Evolutionary conservation across 305 asterid genomes (phyloP), one percentile per base, ranked within the genome.

Genomic region (Petunia hybrid): DNA sequence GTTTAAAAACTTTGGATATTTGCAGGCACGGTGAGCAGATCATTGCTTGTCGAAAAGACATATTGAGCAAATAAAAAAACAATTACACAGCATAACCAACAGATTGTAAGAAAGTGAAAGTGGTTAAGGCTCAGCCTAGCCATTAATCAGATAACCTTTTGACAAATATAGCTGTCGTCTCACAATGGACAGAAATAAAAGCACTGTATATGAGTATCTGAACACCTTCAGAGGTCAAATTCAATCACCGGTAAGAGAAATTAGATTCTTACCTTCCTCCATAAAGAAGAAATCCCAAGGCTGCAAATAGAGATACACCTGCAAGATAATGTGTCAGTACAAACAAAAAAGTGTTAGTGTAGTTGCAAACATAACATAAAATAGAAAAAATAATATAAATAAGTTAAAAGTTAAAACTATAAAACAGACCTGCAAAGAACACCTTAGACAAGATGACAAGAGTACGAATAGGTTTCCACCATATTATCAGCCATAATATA

Each of bases 251-350:
- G 42, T 14, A 51, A 53, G 10, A 59, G 45, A 59, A 53, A 79
- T 46, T 59, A 64, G 31, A 66, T 51, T 8, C 55, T 61, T 89
- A 96, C 99, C 99, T 94, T 91, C 98, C 99, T 79, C 99, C 99
- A 81, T 96, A 96, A 57, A 96, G 91, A 81, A 93, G 97, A 88
- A 96, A 96, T 55, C 98, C 98, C 85, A 96, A 81, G 66, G 99
- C 98, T 39, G 99, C 97, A 92, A 92, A 90, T 76, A 96, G 85
- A 77, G 94, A 94, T 63, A 93, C 97, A 70, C 97, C 99, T 94
- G 92, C 83, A 71, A 86, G 82, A 56, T 48, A 82, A 82, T 73
- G 80, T 70, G 82, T 84, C 65, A 86, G 84, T 82, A 85, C 66
- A 78, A n/a, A 51, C 13, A 63, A 85, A 59, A 56, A 45, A 80